A percentile compares a stretch with the other conserved stretches of the same genome.
These are phyloP conservation scores for Gymnopilus dilepis DNA, from an alignment of 768 basidiomycete species.

Conservation along the genomic window DNA sequence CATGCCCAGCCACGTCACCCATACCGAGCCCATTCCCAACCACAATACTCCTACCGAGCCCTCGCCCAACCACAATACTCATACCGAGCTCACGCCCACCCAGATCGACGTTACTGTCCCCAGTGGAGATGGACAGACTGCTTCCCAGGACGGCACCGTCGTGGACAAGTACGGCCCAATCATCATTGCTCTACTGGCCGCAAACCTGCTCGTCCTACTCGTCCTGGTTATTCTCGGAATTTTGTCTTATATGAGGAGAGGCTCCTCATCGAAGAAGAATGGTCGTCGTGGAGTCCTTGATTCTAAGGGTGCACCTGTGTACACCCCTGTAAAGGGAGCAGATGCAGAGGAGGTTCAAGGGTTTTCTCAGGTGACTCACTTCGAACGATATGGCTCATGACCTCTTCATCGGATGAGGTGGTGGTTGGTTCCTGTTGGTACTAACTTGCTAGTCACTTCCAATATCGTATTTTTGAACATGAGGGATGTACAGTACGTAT, in stretches of 20 bases:
- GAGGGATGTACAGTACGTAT: too few relatives aligned
- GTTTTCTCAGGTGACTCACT: background rate
- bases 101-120: background rate
- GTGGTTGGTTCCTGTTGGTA: too few relatives aligned
- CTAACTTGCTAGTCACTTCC: too few relatives aligned
- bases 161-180: constrained; percentile 32
- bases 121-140: background rate
- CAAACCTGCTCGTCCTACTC: constrained; percentile 33
- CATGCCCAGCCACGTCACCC: too few relatives aligned
- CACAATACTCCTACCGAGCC: too few relatives aligned
- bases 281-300: background rate
- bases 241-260: constrained; percentile 31
- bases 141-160: constrained; percentile 16
- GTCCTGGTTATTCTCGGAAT: constrained; percentile 30
- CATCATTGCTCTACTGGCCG: constrained; percentile 32
- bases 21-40: too few relatives aligned
- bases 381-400: background rate
- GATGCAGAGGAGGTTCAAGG: constrained; percentile 9
- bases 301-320: constrained; percentile 6
- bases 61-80: too few relatives aligned
- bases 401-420: too few relatives aligned
- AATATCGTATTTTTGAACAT: too few relatives aligned
- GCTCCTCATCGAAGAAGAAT: constrained; percentile 16
- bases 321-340: constrained; percentile 17
- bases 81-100: background rate